Percentiles rank a stretch among this genome's conserved stretches.
phyloP scores from a whole-genome alignment of 1,139 yeast species.

The Yamadazyma taylorii region DNA sequence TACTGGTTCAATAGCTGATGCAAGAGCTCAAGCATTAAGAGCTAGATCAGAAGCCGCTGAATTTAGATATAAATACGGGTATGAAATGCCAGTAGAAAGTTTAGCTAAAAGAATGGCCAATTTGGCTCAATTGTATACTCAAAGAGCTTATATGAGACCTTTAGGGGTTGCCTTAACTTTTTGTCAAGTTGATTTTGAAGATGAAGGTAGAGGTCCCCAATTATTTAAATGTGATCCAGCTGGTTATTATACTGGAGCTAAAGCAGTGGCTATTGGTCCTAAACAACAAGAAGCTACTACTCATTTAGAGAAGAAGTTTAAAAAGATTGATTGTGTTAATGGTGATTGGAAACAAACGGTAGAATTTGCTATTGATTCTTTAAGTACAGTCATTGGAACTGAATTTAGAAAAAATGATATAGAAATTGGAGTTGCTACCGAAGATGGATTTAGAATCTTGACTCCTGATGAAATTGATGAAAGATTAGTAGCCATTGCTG shows the following conservation, averaged over 20 bases:
- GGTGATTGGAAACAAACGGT: conserved; percentile 91
- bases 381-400: conserved; percentile 84
- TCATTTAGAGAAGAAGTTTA: conserved; percentile 86
- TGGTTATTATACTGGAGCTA: conserved; percentile 88
- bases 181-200: conserved; percentile 65
- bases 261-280: conserved; percentile 95
- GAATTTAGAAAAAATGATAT: conserved; percentile 92
- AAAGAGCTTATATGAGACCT: conserved; percentile 99
- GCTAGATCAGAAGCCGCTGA: conserved; percentile 95
- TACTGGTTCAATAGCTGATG: conserved; percentile 96
- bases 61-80: conserved; percentile 90
- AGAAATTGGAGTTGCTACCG: conserved; percentile 87
- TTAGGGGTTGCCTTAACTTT: conserved; percentile 91
- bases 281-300: conserved; percentile 96
- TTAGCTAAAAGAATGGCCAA: conserved; percentile 95
- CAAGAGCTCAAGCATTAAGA: conserved; percentile 83
- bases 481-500: conserved; percentile 90
- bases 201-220: conserved; percentile 88
- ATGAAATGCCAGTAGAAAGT: conserved; percentile 95
- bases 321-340: conserved; percentile 67
- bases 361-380: conserved; percentile 82
- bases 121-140: conserved; percentile 91
- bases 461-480: conserved; percentile 90
- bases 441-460: conserved; percentile 67
- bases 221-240: conserved; percentile 96